These are phyloP conservation scores for Apiospora pterosperma DNA, from an alignment of 2,329 filamentous ascomycete species.

Conservation along the genomic window DNA sequence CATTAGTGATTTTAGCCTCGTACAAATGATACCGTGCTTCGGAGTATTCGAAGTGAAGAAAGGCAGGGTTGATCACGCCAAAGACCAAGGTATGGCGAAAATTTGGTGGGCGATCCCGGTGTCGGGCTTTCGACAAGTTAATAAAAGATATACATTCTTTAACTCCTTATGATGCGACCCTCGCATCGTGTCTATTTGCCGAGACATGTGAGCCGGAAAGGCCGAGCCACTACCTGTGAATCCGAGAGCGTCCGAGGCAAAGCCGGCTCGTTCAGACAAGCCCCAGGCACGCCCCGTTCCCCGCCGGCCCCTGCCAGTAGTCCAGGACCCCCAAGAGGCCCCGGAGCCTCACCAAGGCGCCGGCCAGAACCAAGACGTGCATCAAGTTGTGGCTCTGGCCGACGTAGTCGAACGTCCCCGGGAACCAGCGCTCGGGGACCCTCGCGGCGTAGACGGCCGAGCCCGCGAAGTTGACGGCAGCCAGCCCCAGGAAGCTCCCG, in stretches of 20 bases:
- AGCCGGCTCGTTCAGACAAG: background rate
- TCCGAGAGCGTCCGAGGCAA: background rate
- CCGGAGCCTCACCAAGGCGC: slow-evolving; percentile 16
- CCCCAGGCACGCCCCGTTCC: background rate
- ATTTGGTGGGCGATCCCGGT: no score
- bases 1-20: no score
- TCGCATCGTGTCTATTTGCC: no score
- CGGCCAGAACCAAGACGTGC: slow-evolving; percentile 20
- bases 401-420: slow-evolving; percentile 18
- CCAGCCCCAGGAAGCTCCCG: slow-evolving; percentile 23
- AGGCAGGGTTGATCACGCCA: no score
- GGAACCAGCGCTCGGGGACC: slow-evolving; percentile 27
- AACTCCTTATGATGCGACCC: no score
- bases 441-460: slow-evolving; percentile 22
- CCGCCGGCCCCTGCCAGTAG: background rate
- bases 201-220: no score
- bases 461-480: slow-evolving; percentile 23
- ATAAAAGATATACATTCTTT: no score
- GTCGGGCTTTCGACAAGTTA: no score
- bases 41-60: no score
- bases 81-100: no score
- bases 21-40: no score
- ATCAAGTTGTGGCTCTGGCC: slow-evolving; percentile 25
- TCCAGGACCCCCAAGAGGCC: slow-evolving; percentile 5
- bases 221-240: background rate